A percentile compares a stretch with the other conserved stretches of the same genome.
Evolutionary conservation across 495 filamentous ascomycete species (phyloP).

Genomic region (Lineolata rhizophorae): DNA sequence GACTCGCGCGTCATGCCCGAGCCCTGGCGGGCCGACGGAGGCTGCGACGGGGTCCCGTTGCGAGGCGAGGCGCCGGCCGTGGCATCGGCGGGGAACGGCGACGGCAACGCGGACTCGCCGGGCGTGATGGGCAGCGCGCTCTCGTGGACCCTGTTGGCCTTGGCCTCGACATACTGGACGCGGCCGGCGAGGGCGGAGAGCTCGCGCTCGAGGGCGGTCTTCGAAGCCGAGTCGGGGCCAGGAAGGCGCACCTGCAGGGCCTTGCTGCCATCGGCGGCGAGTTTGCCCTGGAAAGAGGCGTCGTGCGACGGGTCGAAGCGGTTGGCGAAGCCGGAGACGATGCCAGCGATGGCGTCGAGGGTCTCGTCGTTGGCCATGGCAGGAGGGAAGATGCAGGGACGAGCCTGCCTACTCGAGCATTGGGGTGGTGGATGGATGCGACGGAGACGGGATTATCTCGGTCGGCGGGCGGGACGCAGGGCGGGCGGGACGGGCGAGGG

Average conservation of each 20-base stretch:
- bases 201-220: slow-evolving; percentile 23
- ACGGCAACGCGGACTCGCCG: slow-evolving; percentile 14
- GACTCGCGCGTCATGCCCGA: slow-evolving; percentile 11
- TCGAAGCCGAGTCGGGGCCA: slow-evolving; percentile 24
- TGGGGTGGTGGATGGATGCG: slow-evolving; percentile 12
- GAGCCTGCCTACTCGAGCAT: no score
- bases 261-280: slow-evolving; percentile 15
- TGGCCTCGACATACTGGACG: slow-evolving; percentile 24
- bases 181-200: slow-evolving; percentile 22
- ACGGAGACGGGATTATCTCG: slow-evolving; percentile 10
- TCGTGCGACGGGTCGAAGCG: slow-evolving; percentile 10
- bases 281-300: slow-evolving; percentile 12
- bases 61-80: slow-evolving; percentile 2
- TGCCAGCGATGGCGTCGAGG: background rate
- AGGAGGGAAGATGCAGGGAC: background rate
- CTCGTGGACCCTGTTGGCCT: slow-evolving; percentile 19
- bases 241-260: slow-evolving; percentile 17
- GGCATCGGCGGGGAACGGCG: slow-evolving; percentile 12
- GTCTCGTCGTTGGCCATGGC: background rate
- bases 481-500: no score
- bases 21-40: slow-evolving; percentile 9
- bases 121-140: slow-evolving; percentile 20
- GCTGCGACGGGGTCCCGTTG: slow-evolving; percentile 3
- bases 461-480: no score
- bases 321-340: background rate